A percentile compares a stretch with the other conserved stretches of the same genome.
Evolutionary conservation across 257 asterid genomes (phyloP).

Genomic region (Cruciata laevipes): DNA sequence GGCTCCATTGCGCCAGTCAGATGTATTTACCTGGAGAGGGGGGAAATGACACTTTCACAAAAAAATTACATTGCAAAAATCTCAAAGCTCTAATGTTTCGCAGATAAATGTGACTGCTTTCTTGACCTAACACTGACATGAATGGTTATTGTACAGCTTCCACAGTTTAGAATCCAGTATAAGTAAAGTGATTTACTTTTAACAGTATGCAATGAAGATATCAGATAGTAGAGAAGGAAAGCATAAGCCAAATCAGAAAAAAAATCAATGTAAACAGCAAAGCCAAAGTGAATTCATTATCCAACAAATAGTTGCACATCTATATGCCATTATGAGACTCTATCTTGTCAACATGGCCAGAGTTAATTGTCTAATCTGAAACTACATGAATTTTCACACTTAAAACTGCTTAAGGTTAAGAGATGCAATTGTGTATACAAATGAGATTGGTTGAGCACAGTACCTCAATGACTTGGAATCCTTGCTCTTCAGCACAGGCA

Average conservation of each 20-base stretch:
- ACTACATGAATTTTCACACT: not conserved
- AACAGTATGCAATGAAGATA: not conserved
- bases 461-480: constrained; percentile 97
- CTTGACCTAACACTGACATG: not conserved
- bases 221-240: not conserved
- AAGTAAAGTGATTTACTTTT: not conserved
- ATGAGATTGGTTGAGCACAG: not conserved
- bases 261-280: not conserved
- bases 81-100: not conserved
- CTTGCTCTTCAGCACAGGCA: constrained; percentile 95
- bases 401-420: not conserved
- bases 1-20: constrained; percentile 98
- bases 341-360: not conserved
- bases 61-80: not conserved
- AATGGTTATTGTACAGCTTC: not conserved
- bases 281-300: not conserved
- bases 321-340: not conserved
- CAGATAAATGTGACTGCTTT: not conserved
- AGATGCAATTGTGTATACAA: not conserved
- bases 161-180: not conserved
- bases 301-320: not conserved
- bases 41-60: not conserved
- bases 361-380: not conserved
- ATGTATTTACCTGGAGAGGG: constrained; percentile 68
- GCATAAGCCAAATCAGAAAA: constrained; percentile 2